phyloP scores from a whole-genome alignment of 345 rosid species.

The Moringa oleifera region DNA sequence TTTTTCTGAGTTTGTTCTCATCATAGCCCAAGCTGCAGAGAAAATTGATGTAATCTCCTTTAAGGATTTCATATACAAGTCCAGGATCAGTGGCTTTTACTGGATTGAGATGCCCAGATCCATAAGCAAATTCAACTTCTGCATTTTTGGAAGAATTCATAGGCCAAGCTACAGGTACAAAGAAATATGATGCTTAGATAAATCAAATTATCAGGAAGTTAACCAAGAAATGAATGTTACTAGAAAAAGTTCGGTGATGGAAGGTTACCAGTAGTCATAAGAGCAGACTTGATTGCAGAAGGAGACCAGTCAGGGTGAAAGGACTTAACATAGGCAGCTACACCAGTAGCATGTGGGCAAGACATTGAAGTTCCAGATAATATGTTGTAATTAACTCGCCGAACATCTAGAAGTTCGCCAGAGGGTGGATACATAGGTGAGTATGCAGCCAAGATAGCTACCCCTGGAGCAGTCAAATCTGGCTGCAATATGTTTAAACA shows the following conservation, averaged over 20 bases:
- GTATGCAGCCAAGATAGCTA: constrained; percentile 38
- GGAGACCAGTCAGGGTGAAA: constrained; percentile 58
- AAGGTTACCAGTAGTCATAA: constrained; percentile 55
- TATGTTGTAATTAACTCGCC: constrained; percentile 26
- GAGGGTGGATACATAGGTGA: constrained; percentile 22
- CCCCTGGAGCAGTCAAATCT: constrained; percentile 46
- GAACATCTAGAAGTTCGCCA: constrained; percentile 3
- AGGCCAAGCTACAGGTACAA: constrained; percentile 26
- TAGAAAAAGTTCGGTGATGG: not conserved
- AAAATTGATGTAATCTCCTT: constrained; percentile 32
- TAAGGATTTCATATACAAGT: constrained; percentile 27
- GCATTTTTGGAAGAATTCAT: constrained; percentile 26
- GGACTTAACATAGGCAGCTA: constrained; percentile 37
- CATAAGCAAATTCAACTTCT: constrained; percentile 44
- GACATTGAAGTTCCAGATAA: constrained; percentile 57
- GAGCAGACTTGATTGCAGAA: constrained; percentile 54
- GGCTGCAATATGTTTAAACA: constrained; percentile 28
- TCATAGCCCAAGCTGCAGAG: constrained; percentile 39
- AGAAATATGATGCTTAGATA: not conserved
- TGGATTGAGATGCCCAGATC: constrained; percentile 54
- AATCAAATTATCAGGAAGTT: not conserved
- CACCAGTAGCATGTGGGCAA: constrained; percentile 49
- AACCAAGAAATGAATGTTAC: not conserved
- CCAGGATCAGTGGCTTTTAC: constrained; percentile 36
- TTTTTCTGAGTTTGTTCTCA: not conserved